These are phyloP conservation scores for Bruguiera gymnorhiza DNA, from an alignment of 345 rosid species.

Conservation along the genomic window DNA sequence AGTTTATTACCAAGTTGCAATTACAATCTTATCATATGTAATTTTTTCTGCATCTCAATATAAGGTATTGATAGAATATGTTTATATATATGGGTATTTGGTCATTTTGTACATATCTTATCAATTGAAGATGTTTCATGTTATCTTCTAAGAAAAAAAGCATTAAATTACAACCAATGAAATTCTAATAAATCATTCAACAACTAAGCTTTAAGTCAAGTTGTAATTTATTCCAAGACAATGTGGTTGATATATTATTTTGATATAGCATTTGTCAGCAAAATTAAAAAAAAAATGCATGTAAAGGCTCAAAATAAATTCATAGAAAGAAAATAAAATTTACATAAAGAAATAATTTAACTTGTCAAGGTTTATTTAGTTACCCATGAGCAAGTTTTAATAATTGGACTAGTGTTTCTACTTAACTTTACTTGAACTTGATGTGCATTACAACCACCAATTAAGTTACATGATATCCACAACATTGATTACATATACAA, in stretches of 20 bases:
- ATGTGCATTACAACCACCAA: constrained; percentile 20
- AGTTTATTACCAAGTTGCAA: not conserved
- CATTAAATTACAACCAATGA: not conserved
- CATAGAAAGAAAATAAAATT: not conserved
- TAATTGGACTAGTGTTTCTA: constrained; percentile 59
- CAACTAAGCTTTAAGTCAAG: constrained; percentile 6
- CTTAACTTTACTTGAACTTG: constrained; percentile 36
- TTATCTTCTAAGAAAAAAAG: not conserved
- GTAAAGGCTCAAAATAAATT: not conserved
- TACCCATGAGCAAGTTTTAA: constrained; percentile 56
- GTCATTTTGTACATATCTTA: not conserved
- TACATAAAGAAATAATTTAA: not conserved
- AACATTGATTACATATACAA: not conserved
- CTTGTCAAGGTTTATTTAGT: constrained; percentile 6
- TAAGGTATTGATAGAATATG: too few species aligned
- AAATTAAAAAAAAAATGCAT: not conserved
- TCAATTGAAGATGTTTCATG: constrained; percentile 4
- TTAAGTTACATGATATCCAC: not conserved
- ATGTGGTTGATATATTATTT: not conserved
- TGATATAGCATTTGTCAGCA: constrained; percentile 1
- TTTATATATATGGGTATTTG: too few species aligned
- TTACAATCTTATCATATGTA: not conserved
- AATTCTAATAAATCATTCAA: not conserved
- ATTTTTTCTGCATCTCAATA: not conserved
- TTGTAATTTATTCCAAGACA: not conserved